Conservation (phyloP, 2,329 filamentous ascomycete genomes). For the Calonectria hongkongensis region DNA sequence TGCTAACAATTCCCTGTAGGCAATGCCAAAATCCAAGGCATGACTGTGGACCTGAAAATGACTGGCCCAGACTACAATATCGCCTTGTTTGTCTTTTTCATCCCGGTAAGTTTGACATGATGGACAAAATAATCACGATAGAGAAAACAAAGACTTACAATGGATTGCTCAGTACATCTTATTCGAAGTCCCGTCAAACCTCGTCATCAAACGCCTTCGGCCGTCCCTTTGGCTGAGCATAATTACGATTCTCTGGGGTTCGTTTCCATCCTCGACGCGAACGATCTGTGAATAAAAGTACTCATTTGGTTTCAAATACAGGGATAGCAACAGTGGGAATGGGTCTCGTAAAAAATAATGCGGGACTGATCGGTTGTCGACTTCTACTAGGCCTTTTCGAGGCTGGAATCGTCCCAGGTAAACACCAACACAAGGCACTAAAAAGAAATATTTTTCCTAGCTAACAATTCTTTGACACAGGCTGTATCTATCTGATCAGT, state of each 20-base stretch:
- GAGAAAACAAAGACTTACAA: not conserved
- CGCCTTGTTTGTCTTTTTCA: slow-evolving; percentile 12
- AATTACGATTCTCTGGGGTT: not conserved
- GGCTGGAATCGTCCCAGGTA: slow-evolving; percentile 11
- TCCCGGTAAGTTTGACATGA: not conserved
- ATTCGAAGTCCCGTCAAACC: slow-evolving; percentile 9
- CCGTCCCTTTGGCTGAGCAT: slow-evolving; percentile 1
- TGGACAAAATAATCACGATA: not conserved
- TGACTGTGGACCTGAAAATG: not conserved
- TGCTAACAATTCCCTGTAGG: not conserved
- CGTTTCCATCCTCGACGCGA: not conserved
- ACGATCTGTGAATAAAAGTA: too few relatives aligned
- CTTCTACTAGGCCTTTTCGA: not conserved
- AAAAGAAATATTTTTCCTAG: too few relatives aligned
- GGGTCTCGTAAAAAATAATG: not conserved
- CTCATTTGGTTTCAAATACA: not conserved
- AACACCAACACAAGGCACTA: not conserved
- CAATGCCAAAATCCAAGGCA: slow-evolving; percentile 7
- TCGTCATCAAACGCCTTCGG: not conserved
- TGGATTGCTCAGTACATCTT: not conserved
- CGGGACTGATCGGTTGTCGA: not conserved
- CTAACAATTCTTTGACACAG: not conserved
- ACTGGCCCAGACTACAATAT: slow-evolving; percentile 4
- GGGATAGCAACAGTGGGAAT: slow-evolving; percentile 8
- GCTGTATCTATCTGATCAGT: slow-evolving; percentile 14